A percentile compares a stretch with the other conserved stretches of the same genome.
Evolutionary conservation across 176 grass and related monocot species (phyloP).

Genomic region (Aechmea fasciata): DNA sequence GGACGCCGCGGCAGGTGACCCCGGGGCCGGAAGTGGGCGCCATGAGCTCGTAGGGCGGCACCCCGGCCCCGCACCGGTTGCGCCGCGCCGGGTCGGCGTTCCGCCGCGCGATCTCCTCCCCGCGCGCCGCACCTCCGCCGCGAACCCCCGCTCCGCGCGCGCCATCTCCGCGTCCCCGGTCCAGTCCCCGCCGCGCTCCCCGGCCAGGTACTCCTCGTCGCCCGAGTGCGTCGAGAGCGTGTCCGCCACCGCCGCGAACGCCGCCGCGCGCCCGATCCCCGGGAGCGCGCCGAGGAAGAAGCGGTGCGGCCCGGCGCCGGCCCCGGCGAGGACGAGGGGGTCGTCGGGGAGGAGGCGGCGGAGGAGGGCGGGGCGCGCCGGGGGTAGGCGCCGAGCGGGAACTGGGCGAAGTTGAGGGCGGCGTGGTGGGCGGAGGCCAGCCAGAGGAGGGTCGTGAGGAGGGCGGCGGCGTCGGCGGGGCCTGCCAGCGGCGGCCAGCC

Average conservation of each 20-base stretch:
- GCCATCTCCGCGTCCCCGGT: conserved; percentile 24
- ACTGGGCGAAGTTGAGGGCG: conserved; percentile 89
- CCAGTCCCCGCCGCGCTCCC: conserved; percentile 35
- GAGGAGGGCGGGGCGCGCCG: conserved; percentile 59
- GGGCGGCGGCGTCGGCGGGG: conserved; percentile 29
- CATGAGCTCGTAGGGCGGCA: conserved; percentile 69
- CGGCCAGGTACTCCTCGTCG: conserved; percentile 85
- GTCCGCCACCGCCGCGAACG: conserved; percentile 55
- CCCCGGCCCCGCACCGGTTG: conserved; percentile 57
- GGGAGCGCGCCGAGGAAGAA: conserved; percentile 48
- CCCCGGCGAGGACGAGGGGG: no score
- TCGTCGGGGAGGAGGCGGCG: conserved; percentile 79
- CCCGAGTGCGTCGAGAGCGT: conserved; percentile 59
- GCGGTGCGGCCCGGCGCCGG: conserved; percentile 35
- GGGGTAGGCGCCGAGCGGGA: conserved; percentile 58
- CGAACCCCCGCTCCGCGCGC: conserved; percentile 20
- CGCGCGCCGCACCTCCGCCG: conserved; percentile 32
- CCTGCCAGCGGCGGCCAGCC: conserved; percentile 61
- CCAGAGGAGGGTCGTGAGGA: conserved; percentile 79
- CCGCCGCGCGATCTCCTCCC: conserved; percentile 40
- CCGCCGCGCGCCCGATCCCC: conserved; percentile 55
- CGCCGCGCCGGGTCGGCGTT: conserved; percentile 40
- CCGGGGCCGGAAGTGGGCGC: conserved; percentile 45
- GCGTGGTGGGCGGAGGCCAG: conserved; percentile 80
- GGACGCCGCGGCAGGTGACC: conserved; percentile 57